Evolutionary conservation across 2,329 filamentous ascomycete species (phyloP).

Genomic region (Alternaria infectoria): DNA sequence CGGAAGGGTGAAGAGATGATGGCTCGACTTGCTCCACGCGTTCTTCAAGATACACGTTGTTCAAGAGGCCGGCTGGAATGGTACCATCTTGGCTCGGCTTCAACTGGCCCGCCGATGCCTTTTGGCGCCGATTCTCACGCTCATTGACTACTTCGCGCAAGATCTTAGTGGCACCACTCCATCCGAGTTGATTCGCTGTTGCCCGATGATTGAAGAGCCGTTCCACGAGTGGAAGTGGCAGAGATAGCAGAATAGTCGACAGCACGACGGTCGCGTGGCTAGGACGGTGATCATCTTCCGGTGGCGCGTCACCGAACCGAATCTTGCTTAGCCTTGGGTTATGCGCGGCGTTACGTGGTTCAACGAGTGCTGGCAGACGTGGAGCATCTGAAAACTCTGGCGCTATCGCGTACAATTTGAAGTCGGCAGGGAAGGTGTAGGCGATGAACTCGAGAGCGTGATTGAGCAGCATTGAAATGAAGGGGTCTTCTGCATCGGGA

Average conservation of each 20-base stretch:
- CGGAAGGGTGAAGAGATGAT: conserved; percentile 46
- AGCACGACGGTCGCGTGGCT: conserved; percentile 57
- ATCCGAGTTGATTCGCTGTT: conserved; percentile 56
- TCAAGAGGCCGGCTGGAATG: conserved; percentile 25
- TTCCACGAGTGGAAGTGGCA: conserved; percentile 72
- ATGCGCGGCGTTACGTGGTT: conserved; percentile 46
- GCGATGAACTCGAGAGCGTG: conserved; percentile 65
- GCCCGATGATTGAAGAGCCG: conserved; percentile 67
- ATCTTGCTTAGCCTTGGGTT: conserved; percentile 67
- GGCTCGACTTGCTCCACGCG: conserved; percentile 46
- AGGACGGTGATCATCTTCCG: conserved; percentile 49
- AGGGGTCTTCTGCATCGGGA: conserved; percentile 58
- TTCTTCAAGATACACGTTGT: conserved; percentile 42
- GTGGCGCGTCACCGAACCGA: conserved; percentile 71
- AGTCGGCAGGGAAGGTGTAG: conserved; percentile 65
- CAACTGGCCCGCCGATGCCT: conserved; percentile 32
- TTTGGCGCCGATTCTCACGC: conserved; percentile 51
- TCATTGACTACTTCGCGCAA: conserved; percentile 53
- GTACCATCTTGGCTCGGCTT: conserved; percentile 27
- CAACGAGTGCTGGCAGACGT: conserved; percentile 51
- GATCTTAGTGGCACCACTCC: conserved; percentile 47
- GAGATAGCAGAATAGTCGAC: conserved; percentile 71
- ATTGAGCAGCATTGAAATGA: conserved; percentile 62
- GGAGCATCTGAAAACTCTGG: conserved; percentile 56
- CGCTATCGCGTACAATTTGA: conserved; percentile 62